A percentile compares a stretch with the other conserved stretches of the same genome.
phyloP scores from a whole-genome alignment of 768 basidiomycete genomes.

The Phaeotremella fagi region DNA sequence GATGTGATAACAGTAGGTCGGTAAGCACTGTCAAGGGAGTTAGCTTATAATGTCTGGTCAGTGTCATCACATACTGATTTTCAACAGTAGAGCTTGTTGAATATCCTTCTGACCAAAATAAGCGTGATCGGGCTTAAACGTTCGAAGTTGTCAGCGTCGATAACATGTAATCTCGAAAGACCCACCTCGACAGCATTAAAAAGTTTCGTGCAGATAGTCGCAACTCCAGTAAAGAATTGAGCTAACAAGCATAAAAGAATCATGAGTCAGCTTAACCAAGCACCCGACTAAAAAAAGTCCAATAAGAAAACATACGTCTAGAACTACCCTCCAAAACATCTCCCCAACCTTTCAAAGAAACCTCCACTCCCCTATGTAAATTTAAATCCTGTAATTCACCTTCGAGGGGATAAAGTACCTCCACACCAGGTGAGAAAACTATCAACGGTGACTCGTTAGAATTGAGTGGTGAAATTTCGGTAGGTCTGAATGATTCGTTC shows the following conservation, averaged over 20 bases:
- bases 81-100: conserved; percentile 84
- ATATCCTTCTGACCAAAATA: conserved; percentile 99
- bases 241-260: conserved; percentile 45
- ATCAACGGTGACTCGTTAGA: conserved; percentile 30
- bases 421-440: conserved; percentile 72
- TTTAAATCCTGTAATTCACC: conserved; percentile 73
- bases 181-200: conserved; percentile 85
- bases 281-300: not conserved
- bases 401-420: conserved; percentile 81
- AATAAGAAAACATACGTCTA: conserved; percentile 52
- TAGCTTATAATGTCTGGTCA: too few species aligned
- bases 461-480: conserved; percentile 53
- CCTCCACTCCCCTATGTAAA: conserved; percentile 77
- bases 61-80: conserved; percentile 50
- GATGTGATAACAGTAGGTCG: conserved; percentile 78
- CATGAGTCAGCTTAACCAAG: conserved; percentile 2
- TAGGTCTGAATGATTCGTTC: conserved; percentile 49
- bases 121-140: conserved; percentile 70
- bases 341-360: conserved; percentile 85
- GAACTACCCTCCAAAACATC: conserved; percentile 88
- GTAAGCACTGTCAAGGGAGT: conserved; percentile 53
- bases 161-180: not conserved
- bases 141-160: not conserved
- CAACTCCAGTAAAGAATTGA: conserved; percentile 90
- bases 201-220: conserved; percentile 89